Base-by-base conservation (phyloP, 2,329 filamentous ascomycete genomes). In the Scortechinia acanthostroma region DNA sequence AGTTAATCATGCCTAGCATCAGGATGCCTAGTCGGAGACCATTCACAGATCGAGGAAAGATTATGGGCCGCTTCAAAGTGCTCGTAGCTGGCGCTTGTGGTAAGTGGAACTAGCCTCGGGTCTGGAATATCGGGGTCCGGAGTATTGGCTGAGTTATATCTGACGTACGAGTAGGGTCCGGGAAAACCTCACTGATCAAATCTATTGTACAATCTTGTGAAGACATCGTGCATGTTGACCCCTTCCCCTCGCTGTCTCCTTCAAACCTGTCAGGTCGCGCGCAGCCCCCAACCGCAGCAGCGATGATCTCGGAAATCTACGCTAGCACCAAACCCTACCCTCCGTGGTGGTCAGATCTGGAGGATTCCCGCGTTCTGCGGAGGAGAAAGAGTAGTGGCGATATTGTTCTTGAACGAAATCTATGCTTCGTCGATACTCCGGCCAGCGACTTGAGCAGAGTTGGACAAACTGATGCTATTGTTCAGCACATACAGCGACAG, bases 1-100 rank as follows among this genome's bases (percentile, higher is more conserved):
- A 97, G 62, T 75, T 98, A n/a, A 88, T 98, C 48, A 98, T 98
- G 93, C 93, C 93, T 3, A 95, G 90, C 57, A 84, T 98, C 55
- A 83, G 80, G 49, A 93, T 98, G 78, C 91, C 93, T 3, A 86
- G 80, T 49, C 81, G 93, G 43, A 77, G 90, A 44, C 91, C 91
- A 0, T 97, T 97, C 61, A 96, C 93, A 0, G 80, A 86, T n/a
- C 77, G 77, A 42, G 93, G 93, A 15, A 91, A 86, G 65, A 76
- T 75, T 23, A 77, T 97, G 60, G 91, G 91, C 1, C 83, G 88
- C 54, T 71, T 97, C 45, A 97, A 95, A 66, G 70, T 97, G n/a
- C 71, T 97, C 51, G 72, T 97, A 46, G 86, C 89, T 44, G 93
- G 93, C 22, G 78, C 81, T 56, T 76, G 80, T 56, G 88, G 89